Evolutionary conservation across 192 early-diverging fungal species (phyloP).

Genomic region (Coemansia sp.): DNA sequence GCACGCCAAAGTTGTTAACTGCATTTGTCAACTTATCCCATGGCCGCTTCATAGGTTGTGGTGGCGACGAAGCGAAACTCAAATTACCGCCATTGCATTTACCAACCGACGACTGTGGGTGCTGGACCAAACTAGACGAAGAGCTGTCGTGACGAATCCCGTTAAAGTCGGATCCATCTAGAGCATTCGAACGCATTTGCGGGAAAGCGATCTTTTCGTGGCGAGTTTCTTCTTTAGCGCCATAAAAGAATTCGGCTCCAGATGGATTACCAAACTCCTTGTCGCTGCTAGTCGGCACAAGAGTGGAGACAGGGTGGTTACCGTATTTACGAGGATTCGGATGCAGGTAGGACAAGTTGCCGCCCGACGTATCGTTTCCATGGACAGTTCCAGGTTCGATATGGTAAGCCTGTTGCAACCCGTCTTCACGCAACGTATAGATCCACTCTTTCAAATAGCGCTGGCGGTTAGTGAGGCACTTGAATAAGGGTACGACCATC

Average conservation of each 20-base stretch:
- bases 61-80: not conserved
- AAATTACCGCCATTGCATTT: not conserved
- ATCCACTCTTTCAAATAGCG: conserved; percentile 30
- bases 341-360: not conserved
- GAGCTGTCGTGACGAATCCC: not conserved
- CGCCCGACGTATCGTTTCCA: not conserved
- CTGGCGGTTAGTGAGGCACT: conserved; percentile 26
- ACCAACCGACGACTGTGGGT: not conserved
- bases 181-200: not conserved
- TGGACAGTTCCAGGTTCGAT: not conserved
- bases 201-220: not conserved
- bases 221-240: not conserved
- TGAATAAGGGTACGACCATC: conserved; percentile 37
- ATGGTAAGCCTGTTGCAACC: conserved; percentile 36
- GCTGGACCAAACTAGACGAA: not conserved
- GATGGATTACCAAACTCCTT: not conserved
- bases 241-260: not conserved
- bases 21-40: not conserved
- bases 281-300: not conserved
- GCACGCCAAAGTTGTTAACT: not conserved
- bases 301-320: not conserved
- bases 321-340: not conserved
- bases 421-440: conserved; percentile 28
- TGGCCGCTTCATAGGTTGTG: not conserved
- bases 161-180: not conserved